Percentiles rank a stretch among this genome's conserved stretches.
phyloP scores from a whole-genome alignment of 495 filamentous ascomycete species.

The Xylaria longipes region DNA sequence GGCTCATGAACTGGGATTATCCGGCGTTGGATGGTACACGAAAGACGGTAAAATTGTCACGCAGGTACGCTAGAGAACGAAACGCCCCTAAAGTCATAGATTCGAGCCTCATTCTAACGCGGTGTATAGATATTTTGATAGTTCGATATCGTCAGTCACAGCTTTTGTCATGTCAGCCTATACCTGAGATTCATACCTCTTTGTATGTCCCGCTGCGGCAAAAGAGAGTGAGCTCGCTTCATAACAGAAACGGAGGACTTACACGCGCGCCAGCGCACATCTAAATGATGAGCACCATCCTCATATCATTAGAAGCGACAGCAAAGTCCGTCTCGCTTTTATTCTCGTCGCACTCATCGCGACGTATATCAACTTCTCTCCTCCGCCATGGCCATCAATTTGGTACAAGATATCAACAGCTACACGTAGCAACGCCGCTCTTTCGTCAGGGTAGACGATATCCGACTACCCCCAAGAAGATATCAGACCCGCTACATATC shows the following conservation, averaged over 20 bases:
- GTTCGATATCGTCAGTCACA: neutral
- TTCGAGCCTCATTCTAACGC: neutral
- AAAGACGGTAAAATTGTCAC: neutral
- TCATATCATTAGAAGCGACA: neutral
- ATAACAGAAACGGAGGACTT: neutral
- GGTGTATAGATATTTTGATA: neutral
- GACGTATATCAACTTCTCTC: neutral
- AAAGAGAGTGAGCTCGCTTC: neutral
- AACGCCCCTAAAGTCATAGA: neutral
- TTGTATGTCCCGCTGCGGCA: neutral
- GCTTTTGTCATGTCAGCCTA: neutral
- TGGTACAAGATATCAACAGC: neutral
- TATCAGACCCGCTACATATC: conserved; percentile 73
- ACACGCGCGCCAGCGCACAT: neutral
- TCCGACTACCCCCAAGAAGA: conserved; percentile 18
- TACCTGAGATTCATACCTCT: neutral
- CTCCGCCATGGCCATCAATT: neutral
- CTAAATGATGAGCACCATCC: neutral
- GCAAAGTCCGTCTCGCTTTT: neutral
- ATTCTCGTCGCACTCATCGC: neutral
- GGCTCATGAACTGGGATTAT: neutral
- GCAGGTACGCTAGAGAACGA: neutral
- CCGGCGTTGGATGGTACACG: neutral
- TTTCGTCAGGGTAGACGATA: neutral
- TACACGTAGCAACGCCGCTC: neutral